Conservation (phyloP, 2,329 filamentous ascomycete genomes). For the Periconia macrospinosa region DNA sequence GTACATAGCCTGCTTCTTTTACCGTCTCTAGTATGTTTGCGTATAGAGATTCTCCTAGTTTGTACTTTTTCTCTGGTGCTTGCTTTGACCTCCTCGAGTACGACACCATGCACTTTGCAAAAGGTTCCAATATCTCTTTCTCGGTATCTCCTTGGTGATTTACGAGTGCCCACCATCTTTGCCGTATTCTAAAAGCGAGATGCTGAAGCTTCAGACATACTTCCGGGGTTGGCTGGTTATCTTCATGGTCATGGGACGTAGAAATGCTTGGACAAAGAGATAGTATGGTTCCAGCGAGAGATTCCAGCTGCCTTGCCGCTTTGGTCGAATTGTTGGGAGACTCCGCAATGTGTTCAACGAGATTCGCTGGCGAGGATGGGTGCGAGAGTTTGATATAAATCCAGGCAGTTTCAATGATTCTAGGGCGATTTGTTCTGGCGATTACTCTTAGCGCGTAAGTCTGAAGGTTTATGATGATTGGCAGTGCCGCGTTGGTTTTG, state of each 20-base stretch:
- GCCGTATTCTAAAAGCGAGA: slow-evolving; percentile 62
- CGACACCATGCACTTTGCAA: slow-evolving; percentile 64
- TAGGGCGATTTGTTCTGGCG: slow-evolving; percentile 60
- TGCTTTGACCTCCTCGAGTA: slow-evolving; percentile 58
- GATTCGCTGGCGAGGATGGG: slow-evolving; percentile 59
- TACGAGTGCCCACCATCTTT: slow-evolving; percentile 68
- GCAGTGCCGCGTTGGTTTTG: slow-evolving; percentile 36
- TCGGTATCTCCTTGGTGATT: slow-evolving; percentile 62
- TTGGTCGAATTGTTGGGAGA: slow-evolving; percentile 57
- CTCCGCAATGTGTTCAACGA: slow-evolving; percentile 56
- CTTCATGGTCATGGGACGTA: slow-evolving; percentile 63
- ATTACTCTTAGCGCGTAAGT: slow-evolving; percentile 67
- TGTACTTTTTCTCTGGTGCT: slow-evolving; percentile 43
- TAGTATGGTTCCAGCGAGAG: slow-evolving; percentile 65
- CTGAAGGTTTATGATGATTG: slow-evolving; percentile 67
- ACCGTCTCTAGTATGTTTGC: slow-evolving; percentile 16
- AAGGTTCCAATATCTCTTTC: slow-evolving; percentile 67
- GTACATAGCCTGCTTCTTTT: neutral
- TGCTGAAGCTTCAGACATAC: slow-evolving; percentile 65
- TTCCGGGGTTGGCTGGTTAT: slow-evolving; percentile 59
- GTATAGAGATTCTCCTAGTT: slow-evolving; percentile 36
- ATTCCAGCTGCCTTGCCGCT: slow-evolving; percentile 66
- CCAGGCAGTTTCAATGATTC: slow-evolving; percentile 60
- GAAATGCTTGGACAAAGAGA: slow-evolving; percentile 70
- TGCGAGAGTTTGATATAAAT: slow-evolving; percentile 58